Conservation (phyloP, 2,329 filamentous ascomycete genomes). For the Apiospora marii region DNA sequence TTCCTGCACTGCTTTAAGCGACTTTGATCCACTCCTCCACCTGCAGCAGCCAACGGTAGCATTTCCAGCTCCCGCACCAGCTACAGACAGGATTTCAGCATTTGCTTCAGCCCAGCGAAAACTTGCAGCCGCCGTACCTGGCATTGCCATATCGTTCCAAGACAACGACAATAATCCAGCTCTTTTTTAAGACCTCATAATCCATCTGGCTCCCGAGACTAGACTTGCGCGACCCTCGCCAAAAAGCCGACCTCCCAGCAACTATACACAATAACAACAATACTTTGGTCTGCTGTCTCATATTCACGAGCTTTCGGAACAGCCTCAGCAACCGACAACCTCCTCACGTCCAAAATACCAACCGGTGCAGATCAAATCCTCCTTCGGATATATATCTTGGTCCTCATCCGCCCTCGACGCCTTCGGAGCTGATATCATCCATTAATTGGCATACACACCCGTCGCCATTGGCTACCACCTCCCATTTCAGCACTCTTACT, state of each 20-base stretch:
- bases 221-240: constrained; percentile 29
- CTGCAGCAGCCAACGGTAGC: constrained; percentile 22
- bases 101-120: constrained; percentile 25
- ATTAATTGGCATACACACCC: constrained; percentile 39
- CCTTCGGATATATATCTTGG: constrained; percentile 40
- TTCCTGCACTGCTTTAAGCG: constrained; percentile 28
- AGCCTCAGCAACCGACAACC: constrained; percentile 23
- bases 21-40: constrained; percentile 26
- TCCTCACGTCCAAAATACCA: background rate
- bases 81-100: constrained; percentile 9
- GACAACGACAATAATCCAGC: constrained; percentile 29
- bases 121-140: constrained; percentile 28
- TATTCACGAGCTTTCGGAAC: constrained; percentile 24
- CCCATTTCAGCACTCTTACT: constrained; percentile 29
- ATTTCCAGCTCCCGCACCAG: constrained; percentile 6
- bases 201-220: constrained; percentile 23
- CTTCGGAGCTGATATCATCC: constrained; percentile 46
- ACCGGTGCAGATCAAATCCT: constrained; percentile 19
- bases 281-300: constrained; percentile 27
- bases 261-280: constrained; percentile 9
- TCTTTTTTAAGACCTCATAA: constrained; percentile 26
- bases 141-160: constrained; percentile 26
- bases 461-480: constrained; percentile 23
- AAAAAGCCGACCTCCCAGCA: constrained; percentile 21
- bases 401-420: constrained; percentile 38